Evolutionary conservation across 768 basidiomycete species (phyloP), one percentile per base, ranked within the genome.

Genomic region (Sutorius australiensis): DNA sequence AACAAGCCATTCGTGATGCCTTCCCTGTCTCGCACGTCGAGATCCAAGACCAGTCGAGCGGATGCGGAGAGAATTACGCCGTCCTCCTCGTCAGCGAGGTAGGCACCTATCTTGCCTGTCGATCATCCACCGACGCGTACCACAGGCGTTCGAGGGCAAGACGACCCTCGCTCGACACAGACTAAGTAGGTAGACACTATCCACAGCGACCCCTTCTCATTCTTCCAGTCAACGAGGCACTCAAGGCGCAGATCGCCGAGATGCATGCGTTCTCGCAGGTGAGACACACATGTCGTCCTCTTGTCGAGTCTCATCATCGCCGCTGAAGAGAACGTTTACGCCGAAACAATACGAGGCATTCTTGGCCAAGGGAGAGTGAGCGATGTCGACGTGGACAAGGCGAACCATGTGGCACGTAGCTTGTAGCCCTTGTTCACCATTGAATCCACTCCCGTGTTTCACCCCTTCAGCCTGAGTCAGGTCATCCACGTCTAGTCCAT

Each of bases 221-320:
- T 37, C 8, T 44, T 27, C 16, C 55, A 92, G 90, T 93, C 53
- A 92, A 92, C 61, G 84, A 89, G 21, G 63, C 84, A 9, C 66
- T 93, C 62, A 92, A 88, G 71, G 72, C 72, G 2, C 76, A 91
- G 60, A 91, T 93, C 51, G 75, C 86, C 0, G 80, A 86, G 51
- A 84, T 93, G 79, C 90, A 93, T 61, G 90, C 91, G 5, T 93
- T 93, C 69, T 90, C 90, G 13, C 90, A 93, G 83, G 91, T 90
- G 58, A 48, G 72, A 45, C 21, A 41, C 12, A 4, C 24, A 6
- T 33, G 16, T 16, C 24, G 10, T 11, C 46, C 28, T 50, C 28
- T 3, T 13, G 32, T 21, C 41, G 24, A 45, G 31, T 43, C 28
- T 33, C 21, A 51, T 42, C 7, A 10, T 49, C 32, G 8, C 21